These are phyloP conservation scores for Exophiala aquamarina DNA, from an alignment of 2,329 filamentous ascomycete genomes.

Conservation along the genomic window DNA sequence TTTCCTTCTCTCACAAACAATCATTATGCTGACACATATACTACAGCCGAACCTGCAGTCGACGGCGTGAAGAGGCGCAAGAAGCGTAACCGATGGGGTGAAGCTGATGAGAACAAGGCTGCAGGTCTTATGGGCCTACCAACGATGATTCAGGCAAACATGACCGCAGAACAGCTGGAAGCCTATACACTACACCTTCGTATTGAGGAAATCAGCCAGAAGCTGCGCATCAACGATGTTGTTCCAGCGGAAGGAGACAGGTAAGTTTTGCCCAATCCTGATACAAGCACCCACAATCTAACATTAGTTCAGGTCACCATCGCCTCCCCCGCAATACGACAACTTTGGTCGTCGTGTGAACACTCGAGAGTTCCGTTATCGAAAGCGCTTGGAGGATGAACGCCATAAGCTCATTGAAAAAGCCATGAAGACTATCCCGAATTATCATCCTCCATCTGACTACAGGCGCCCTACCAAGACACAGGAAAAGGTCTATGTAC, in stretches of 20 bases:
- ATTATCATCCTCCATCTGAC: slow-evolving; percentile 97
- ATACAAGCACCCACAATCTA: slow-evolving; percentile 19
- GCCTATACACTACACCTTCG: slow-evolving; percentile 94
- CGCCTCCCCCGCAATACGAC: slow-evolving; percentile 94
- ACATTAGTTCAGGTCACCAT: slow-evolving; percentile 71
- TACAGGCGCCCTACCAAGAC: slow-evolving; percentile 99
- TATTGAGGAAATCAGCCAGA: slow-evolving; percentile 99
- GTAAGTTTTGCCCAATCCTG: slow-evolving; percentile 53
- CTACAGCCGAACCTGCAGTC: slow-evolving; percentile 48
- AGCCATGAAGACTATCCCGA: slow-evolving; percentile 99
- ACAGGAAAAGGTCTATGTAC: slow-evolving; percentile 99
- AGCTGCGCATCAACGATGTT: slow-evolving; percentile 98
- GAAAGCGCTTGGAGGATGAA: slow-evolving; percentile 96
- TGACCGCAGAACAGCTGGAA: slow-evolving; percentile 97
- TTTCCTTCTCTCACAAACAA: too few relatives aligned
- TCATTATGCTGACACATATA: slow-evolving; percentile 30
- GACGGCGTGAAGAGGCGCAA: slow-evolving; percentile 88
- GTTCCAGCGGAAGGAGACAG: slow-evolving; percentile 94
- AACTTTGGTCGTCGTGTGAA: slow-evolving; percentile 99
- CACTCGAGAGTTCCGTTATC: slow-evolving; percentile 96
- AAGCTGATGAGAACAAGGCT: slow-evolving; percentile 96
- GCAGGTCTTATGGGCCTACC: slow-evolving; percentile 96
- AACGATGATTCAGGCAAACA: slow-evolving; percentile 93
- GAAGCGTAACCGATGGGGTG: slow-evolving; percentile 98
- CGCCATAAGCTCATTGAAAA: slow-evolving; percentile 98